Conservation (phyloP, 1,139 yeast genomes). For the Kodamaea arcana region DNA sequence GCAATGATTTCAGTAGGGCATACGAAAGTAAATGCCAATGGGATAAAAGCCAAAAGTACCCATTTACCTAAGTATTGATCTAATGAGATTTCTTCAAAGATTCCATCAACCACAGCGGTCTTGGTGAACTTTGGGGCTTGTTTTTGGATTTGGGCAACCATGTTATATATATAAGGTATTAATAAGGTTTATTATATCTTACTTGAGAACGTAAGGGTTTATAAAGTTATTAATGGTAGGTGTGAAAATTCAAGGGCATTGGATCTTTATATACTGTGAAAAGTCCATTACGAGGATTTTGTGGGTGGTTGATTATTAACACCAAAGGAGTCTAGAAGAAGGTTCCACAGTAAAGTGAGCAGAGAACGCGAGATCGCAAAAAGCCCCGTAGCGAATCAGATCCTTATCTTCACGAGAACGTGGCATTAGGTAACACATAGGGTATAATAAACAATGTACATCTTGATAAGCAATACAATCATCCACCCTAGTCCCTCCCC, state of each 20-base stretch:
- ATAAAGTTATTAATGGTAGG: no score
- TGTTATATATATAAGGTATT: slow-evolving; percentile 23
- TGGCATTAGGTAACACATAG: not conserved
- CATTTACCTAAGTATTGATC: slow-evolving; percentile 97
- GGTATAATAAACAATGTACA: not conserved
- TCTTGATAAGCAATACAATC: no score
- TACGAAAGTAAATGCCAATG: slow-evolving; percentile 97
- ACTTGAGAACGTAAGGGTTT: no score
- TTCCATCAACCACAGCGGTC: slow-evolving; percentile 95
- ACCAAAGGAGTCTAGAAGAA: not conserved
- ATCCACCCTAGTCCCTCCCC: no score
- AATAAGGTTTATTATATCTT: no score
- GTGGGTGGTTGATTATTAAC: not conserved
- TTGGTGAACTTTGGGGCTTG: slow-evolving; percentile 96
- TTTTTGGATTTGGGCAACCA: slow-evolving; percentile 87
- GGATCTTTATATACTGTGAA: not conserved
- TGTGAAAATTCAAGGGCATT: not conserved
- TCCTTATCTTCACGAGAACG: not conserved
- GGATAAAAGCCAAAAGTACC: slow-evolving; percentile 95
- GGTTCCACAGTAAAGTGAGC: not conserved
- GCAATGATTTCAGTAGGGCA: slow-evolving; percentile 99
- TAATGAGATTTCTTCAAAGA: slow-evolving; percentile 87
- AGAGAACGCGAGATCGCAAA: not conserved
- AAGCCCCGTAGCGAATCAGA: not conserved
- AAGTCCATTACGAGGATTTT: no score